Conservation (phyloP, 2,329 filamentous ascomycete genomes). For the Phaeosphaeriaceae sp. region DNA sequence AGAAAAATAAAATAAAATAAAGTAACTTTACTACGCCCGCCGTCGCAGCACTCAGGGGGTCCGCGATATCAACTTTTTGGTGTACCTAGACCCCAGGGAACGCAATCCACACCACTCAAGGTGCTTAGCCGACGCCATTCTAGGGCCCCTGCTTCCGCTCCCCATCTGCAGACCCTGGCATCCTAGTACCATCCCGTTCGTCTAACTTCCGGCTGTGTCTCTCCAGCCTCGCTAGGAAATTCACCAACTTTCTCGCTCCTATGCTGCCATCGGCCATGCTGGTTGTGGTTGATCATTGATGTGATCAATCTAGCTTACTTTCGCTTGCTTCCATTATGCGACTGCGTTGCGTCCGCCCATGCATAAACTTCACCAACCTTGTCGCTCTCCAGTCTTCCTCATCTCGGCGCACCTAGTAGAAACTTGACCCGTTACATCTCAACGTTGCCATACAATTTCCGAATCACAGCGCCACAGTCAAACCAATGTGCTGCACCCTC, state of each 20-base stretch:
- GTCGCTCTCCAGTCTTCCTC: not conserved
- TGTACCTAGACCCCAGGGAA: too few relatives aligned
- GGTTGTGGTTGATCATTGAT: not conserved
- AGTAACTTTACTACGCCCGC: constrained; percentile 1
- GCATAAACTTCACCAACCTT: constrained; percentile 4
- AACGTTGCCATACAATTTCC: constrained; percentile 25
- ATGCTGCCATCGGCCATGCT: not conserved
- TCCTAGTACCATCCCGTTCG: constrained; percentile 7
- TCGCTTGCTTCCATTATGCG: too few relatives aligned
- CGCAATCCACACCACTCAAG: too few relatives aligned
- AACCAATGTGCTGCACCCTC: constrained; percentile 9
- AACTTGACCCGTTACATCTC: constrained; percentile 6
- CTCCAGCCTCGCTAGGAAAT: constrained; percentile 5
- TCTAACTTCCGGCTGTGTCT: constrained; percentile 15
- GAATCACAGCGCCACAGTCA: constrained; percentile 23
- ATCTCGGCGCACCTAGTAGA: constrained; percentile 4
- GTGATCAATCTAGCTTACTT: too few relatives aligned
- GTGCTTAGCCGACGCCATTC: too few relatives aligned
- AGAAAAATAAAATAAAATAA: not conserved
- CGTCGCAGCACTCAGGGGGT: constrained; percentile 3
- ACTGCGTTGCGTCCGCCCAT: not conserved
- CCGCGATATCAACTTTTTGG: constrained; percentile 4
- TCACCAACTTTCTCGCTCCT: not conserved
- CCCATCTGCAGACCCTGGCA: constrained; percentile 5
- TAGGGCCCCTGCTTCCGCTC: constrained; percentile 8